These are phyloP conservation scores for Lepiota venenata DNA, from an alignment of 768 basidiomycete genomes.

Conservation along the genomic window DNA sequence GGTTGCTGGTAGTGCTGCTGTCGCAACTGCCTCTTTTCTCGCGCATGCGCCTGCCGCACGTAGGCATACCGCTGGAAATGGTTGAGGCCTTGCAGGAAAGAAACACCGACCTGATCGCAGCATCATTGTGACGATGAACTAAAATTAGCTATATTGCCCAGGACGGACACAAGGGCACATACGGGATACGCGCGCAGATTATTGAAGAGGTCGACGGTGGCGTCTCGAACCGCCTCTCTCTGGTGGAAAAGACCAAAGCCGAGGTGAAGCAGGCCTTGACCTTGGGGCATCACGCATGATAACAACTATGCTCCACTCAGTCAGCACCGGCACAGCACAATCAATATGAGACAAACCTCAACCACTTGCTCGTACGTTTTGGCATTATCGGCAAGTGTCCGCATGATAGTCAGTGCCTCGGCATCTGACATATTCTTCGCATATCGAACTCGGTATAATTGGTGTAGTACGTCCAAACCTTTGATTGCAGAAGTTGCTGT, in stretches of 20 bases:
- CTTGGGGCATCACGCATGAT: slow-evolving; percentile 59
- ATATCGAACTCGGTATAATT: slow-evolving; percentile 76
- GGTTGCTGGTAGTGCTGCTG: slow-evolving; percentile 23
- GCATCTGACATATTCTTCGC: slow-evolving; percentile 66
- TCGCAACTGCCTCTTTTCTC: slow-evolving; percentile 39
- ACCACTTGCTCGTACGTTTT: slow-evolving; percentile 85
- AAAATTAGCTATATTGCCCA: slow-evolving; percentile 12
- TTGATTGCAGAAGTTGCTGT: slow-evolving; percentile 58
- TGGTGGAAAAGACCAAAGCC: slow-evolving; percentile 93
- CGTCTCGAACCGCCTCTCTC: slow-evolving; percentile 67
- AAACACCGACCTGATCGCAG: slow-evolving; percentile 62
- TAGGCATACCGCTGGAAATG: slow-evolving; percentile 90
- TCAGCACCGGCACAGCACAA: slow-evolving; percentile 4
- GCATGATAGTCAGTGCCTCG: slow-evolving; percentile 76
- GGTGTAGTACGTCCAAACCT: slow-evolving; percentile 84
- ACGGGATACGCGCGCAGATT: slow-evolving; percentile 76
- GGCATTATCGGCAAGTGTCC: slow-evolving; percentile 65
- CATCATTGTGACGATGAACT: not conserved
- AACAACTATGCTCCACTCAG: slow-evolving; percentile 56
- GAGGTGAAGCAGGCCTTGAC: slow-evolving; percentile 80
- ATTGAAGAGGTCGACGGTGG: slow-evolving; percentile 82
- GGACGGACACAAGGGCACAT: slow-evolving; percentile 22
- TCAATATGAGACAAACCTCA: slow-evolving; percentile 51
- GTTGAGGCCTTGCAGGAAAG: slow-evolving; percentile 77
- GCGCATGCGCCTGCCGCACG: slow-evolving; percentile 73